Percentiles rank a stretch among this genome's conserved stretches.
These are phyloP conservation scores for Tolypocladium guangdongense DNA, from an alignment of 2,329 filamentous ascomycete species.

Conservation along the genomic window DNA sequence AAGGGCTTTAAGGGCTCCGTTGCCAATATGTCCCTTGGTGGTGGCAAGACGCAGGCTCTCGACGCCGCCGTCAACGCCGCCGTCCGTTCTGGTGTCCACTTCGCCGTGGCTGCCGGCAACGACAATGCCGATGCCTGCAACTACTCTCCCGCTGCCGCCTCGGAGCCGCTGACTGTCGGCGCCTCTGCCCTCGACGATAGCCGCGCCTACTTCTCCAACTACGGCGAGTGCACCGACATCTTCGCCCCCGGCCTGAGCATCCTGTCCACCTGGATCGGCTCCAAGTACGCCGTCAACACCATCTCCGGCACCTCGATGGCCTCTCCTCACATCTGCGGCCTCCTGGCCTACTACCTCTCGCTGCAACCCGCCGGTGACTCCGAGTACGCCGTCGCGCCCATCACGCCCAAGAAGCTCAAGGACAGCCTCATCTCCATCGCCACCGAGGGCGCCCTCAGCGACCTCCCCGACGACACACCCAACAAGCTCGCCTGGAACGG, in stretches of 20 bases:
- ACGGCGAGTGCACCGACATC: constrained; percentile 98
- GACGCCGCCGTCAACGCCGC: constrained; percentile 91
- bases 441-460: constrained; percentile 65
- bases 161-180: constrained; percentile 89
- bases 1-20: constrained; percentile 98
- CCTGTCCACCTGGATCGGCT: constrained; percentile 95
- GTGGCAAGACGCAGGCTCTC: constrained; percentile 88
- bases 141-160: constrained; percentile 92
- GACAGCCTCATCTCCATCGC: constrained; percentile 72
- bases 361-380: constrained; percentile 87
- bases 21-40: constrained; percentile 98
- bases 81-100: constrained; percentile 86
- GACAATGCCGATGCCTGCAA: constrained; percentile 99
- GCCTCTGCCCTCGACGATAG: constrained; percentile 87
- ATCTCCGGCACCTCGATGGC: constrained; percentile 99
- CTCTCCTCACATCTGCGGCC: constrained; percentile 91
- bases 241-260: constrained; percentile 97
- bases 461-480: constrained; percentile 75
- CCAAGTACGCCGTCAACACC: constrained; percentile 92
- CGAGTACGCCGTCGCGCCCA: constrained; percentile 76
- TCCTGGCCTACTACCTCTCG: constrained; percentile 94
- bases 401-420: constrained; percentile 94
- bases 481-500: constrained; percentile 99
- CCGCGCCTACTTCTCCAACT: constrained; percentile 99
- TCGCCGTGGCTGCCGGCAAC: constrained; percentile 95